Evolutionary conservation across 140 eudicot genomes (phyloP).

Genomic region (Ambrosia hybrid): DNA sequence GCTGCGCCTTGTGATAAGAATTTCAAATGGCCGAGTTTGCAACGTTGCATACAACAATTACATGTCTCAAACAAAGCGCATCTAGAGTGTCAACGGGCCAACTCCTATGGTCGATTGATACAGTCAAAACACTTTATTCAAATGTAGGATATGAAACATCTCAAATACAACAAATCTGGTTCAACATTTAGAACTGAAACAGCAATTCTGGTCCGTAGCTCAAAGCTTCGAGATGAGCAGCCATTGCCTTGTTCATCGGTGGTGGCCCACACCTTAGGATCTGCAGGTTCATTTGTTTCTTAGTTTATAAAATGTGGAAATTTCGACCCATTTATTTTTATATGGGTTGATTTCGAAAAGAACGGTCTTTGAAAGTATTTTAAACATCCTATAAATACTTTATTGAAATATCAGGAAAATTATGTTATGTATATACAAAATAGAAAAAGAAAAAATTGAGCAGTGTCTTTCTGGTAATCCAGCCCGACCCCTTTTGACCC

Average conservation of each 20-base stretch:
- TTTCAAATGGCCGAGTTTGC: background rate
- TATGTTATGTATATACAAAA: too few species aligned
- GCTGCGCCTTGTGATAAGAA: background rate
- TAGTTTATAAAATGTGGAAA: background rate
- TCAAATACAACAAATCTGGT: constrained; percentile 6
- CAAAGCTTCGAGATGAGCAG: constrained; percentile 44
- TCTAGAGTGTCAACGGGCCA: background rate
- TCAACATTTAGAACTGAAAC: constrained; percentile 36
- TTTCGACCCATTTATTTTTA: background rate
- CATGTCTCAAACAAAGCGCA: background rate
- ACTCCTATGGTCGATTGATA: background rate
- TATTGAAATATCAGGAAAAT: too few species aligned
- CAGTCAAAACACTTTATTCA: constrained; percentile 22
- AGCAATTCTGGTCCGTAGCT: constrained; percentile 36
- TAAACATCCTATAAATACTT: background rate
- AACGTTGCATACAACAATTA: background rate
- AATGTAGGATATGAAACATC: background rate
- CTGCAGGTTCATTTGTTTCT: constrained; percentile 26
- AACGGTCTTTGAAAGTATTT: background rate
- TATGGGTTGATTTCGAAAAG: background rate
- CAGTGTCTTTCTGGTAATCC: too few species aligned
- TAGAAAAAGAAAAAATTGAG: too few species aligned
- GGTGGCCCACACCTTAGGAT: constrained; percentile 58
- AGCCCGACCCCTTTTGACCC: too few species aligned
- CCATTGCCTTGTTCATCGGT: constrained; percentile 63